These are phyloP conservation scores for Hibiscus trionum DNA, from an alignment of 345 rosid species.

Conservation along the genomic window DNA sequence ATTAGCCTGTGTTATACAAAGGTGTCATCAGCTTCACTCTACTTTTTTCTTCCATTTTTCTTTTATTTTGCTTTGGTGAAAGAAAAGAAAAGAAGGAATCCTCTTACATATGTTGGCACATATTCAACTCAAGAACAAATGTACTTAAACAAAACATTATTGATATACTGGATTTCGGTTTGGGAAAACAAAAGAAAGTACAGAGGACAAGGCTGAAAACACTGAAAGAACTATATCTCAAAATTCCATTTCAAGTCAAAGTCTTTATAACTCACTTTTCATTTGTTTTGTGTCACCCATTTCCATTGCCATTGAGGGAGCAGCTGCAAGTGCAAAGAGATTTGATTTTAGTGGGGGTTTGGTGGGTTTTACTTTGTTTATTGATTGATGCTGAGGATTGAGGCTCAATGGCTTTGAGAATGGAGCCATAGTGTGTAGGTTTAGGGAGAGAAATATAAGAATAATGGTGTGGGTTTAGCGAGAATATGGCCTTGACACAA, in stretches of 20 bases:
- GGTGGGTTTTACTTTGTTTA: neutral
- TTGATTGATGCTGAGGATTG: neutral
- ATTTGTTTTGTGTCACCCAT: neutral
- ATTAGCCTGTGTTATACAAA: conserved; percentile 1
- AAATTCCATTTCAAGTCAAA: neutral
- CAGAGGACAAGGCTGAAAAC: neutral
- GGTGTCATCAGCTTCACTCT: neutral
- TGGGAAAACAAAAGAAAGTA: neutral
- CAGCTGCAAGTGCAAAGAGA: neutral
- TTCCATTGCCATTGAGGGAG: neutral
- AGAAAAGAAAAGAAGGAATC: neutral
- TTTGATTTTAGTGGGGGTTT: neutral
- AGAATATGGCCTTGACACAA: conserved; percentile 35
- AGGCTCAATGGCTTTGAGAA: conserved; percentile 1
- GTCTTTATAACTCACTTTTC: neutral
- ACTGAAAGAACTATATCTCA: conserved; percentile 3
- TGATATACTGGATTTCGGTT: neutral
- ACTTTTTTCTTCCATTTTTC: neutral
- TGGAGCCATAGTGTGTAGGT: neutral
- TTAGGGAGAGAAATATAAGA: neutral
- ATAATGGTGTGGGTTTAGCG: conserved; percentile 10
- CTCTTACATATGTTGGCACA: neutral
- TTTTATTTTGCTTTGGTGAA: neutral
- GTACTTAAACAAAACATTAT: neutral
- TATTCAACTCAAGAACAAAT: neutral